These are phyloP conservation scores for Somion occarium DNA, from an alignment of 1,284 basidiomycete species.

Conservation along the genomic window DNA sequence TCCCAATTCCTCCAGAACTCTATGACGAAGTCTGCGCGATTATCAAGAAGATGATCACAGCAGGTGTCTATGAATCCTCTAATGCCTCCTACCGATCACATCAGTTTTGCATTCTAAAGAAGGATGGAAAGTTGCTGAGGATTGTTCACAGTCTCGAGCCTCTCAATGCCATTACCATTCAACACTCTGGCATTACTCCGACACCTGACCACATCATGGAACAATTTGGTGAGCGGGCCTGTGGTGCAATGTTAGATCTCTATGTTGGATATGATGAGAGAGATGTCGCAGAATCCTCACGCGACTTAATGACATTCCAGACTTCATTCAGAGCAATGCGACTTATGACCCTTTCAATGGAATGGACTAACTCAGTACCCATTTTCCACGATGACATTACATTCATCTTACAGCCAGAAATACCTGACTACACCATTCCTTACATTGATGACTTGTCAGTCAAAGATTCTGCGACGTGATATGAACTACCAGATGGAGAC, in stretches of 20 bases:
- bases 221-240: conserved; percentile 13
- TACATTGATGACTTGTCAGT: conserved; percentile 28
- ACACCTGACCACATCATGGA: conserved; percentile 27
- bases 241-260: conserved; percentile 23
- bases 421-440: conserved; percentile 27
- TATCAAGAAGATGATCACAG: conserved; percentile 26
- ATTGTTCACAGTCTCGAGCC: conserved; percentile 28
- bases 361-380: conserved; percentile 35
- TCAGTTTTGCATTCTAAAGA: conserved; percentile 37
- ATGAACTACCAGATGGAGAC: conserved; percentile 11
- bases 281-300: conserved; percentile 18
- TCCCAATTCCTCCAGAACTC: conserved; percentile 35
- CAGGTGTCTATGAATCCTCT: conserved; percentile 32
- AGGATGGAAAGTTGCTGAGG: conserved; percentile 28
- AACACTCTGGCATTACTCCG: conserved; percentile 24
- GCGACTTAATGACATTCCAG: conserved; percentile 24
- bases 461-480: conserved; percentile 18
- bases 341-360: conserved; percentile 30
- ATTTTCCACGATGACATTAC: conserved; percentile 33
- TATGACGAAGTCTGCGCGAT: conserved; percentile 28
- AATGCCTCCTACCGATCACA: conserved; percentile 32
- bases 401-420: conserved; percentile 31
- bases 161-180: conserved; percentile 30
- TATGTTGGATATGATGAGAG: conserved; percentile 22
- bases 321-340: conserved; percentile 18